phyloP scores from a whole-genome alignment of 2,329 filamentous ascomycete genomes.

The Fusarium redolens region DNA sequence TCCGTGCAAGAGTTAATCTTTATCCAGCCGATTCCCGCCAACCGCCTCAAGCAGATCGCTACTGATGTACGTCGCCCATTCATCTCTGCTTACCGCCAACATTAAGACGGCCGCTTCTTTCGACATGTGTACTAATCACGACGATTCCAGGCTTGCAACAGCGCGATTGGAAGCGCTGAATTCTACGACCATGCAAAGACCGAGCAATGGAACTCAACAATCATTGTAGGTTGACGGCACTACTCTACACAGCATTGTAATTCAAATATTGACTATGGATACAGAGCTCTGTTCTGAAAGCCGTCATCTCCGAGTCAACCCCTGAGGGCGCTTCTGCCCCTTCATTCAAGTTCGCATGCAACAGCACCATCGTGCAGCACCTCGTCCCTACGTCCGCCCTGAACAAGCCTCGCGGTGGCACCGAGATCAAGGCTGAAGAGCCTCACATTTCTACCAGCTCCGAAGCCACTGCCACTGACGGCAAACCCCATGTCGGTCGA shows the following conservation, averaged over 20 bases:
- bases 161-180: constrained; percentile 77
- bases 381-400: constrained; percentile 74
- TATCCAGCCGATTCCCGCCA: constrained; percentile 77
- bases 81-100: constrained; percentile 38
- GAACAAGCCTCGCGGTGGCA: constrained; percentile 68
- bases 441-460: constrained; percentile 68
- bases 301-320: constrained; percentile 80
- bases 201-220: constrained; percentile 87
- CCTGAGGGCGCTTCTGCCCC: constrained; percentile 68
- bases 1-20: constrained; percentile 34
- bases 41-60: constrained; percentile 85
- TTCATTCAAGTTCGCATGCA: constrained; percentile 92
- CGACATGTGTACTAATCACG: constrained; percentile 23
- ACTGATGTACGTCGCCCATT: constrained; percentile 72
- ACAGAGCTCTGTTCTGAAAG: constrained; percentile 80
- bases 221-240: constrained; percentile 75
- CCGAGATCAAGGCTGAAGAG: constrained; percentile 59
- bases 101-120: constrained; percentile 2
- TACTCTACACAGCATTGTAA: background rate
- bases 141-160: constrained; percentile 78
- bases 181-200: constrained; percentile 91
- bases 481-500: constrained; percentile 80
- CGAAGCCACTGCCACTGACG: constrained; percentile 67
- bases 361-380: constrained; percentile 98
- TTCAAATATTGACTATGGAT: constrained; percentile 25